Evolutionary conservation across 257 asterid genomes (phyloP).

Genomic region (Cordia subcordata): DNA sequence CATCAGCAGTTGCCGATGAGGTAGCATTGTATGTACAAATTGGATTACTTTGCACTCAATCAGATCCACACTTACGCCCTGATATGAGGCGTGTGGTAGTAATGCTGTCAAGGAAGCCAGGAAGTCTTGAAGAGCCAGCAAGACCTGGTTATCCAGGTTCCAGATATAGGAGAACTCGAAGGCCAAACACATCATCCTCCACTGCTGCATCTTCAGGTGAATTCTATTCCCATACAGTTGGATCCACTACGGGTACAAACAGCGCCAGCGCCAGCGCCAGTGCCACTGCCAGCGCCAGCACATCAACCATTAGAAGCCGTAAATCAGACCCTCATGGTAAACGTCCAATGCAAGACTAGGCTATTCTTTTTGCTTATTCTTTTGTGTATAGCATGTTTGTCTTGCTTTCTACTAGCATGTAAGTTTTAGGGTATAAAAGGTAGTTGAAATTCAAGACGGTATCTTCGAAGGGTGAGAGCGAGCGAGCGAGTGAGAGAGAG

Average conservation of each 20-base stretch:
- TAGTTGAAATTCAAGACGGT: neutral
- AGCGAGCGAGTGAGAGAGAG: no score
- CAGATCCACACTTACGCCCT: constrained; percentile 73
- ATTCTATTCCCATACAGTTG: constrained; percentile 38
- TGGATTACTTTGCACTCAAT: constrained; percentile 75
- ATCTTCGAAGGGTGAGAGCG: neutral
- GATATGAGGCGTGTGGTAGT: constrained; percentile 69
- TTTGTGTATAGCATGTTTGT: constrained; percentile 11
- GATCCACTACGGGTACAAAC: constrained; percentile 37
- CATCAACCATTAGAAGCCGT: constrained; percentile 24
- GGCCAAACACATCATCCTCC: constrained; percentile 24
- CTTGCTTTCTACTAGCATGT: constrained; percentile 3
- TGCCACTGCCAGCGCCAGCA: constrained; percentile 32
- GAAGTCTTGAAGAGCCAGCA: constrained; percentile 66
- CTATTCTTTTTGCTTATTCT: constrained; percentile 16
- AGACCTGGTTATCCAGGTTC: constrained; percentile 74
- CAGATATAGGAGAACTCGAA: constrained; percentile 40
- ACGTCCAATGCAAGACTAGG: constrained; percentile 37
- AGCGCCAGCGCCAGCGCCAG: constrained; percentile 38
- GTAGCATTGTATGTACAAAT: constrained; percentile 46
- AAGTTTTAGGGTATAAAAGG: neutral
- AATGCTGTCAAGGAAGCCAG: constrained; percentile 61
- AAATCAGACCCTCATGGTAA: constrained; percentile 45
- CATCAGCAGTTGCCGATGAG: constrained; percentile 49
- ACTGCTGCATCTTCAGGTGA: constrained; percentile 45